phyloP scores from a whole-genome alignment of 2,329 filamentous ascomycete species.

The Botryotinia narcissicola region DNA sequence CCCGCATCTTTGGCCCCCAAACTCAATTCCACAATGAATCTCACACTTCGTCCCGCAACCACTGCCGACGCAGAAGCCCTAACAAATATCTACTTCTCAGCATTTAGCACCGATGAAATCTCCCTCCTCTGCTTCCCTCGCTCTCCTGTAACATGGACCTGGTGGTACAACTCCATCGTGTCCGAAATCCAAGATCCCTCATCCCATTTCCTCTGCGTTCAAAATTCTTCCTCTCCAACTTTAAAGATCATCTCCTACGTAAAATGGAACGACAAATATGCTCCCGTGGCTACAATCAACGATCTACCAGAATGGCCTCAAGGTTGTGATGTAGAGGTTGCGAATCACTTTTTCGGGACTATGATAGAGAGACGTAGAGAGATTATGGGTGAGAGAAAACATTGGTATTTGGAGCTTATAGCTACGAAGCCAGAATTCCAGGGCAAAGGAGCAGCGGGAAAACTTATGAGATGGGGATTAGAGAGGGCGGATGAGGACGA shows the following conservation, averaged over 20 bases:
- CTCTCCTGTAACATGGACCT: conserved; percentile 32
- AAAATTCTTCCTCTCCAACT: conserved; percentile 35
- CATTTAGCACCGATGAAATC: conserved; percentile 45
- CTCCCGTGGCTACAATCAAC: conserved; percentile 30
- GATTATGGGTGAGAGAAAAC: conserved; percentile 44
- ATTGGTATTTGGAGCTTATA: conserved; percentile 51
- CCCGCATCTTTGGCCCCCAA: neutral
- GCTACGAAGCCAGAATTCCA: conserved; percentile 45
- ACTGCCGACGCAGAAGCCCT: conserved; percentile 44
- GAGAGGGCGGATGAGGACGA: conserved; percentile 46
- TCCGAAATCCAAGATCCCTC: conserved; percentile 44
- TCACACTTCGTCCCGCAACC: conserved; percentile 42
- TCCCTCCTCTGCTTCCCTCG: conserved; percentile 42
- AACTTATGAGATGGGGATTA: conserved; percentile 49
- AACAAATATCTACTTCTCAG: conserved; percentile 45
- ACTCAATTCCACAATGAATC: conserved; percentile 25
- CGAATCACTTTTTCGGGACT: conserved; percentile 43
- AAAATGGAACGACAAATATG: conserved; percentile 46
- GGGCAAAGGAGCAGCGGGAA: conserved; percentile 46
- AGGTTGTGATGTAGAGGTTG: conserved; percentile 41
- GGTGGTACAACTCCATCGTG: conserved; percentile 41
- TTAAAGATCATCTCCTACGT: conserved; percentile 45
- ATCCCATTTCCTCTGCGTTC: conserved; percentile 44
- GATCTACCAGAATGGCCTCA: conserved; percentile 42
- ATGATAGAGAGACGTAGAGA: conserved; percentile 40